Evolutionary conservation across 306 rosid species (phyloP).

Genomic region (Benincasa hispida): DNA sequence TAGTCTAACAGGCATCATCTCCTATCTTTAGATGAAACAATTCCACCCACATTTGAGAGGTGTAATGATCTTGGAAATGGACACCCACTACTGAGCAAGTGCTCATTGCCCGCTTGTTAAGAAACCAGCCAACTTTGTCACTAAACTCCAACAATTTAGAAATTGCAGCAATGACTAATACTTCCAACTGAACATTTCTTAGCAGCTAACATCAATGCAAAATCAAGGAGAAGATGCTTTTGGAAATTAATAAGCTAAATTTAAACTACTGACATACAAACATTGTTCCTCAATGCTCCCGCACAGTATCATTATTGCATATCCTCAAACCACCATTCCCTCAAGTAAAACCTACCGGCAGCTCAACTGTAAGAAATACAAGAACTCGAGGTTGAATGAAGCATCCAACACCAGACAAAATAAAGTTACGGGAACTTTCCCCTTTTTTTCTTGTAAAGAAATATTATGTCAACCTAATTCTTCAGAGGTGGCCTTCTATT

Average conservation of each 20-base stretch:
- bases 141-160: neutral
- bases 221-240: neutral
- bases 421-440: neutral
- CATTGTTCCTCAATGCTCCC: neutral
- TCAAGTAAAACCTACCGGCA: neutral
- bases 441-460: neutral
- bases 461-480: neutral
- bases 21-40: neutral
- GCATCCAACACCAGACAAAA: neutral
- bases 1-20: neutral
- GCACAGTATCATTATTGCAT: neutral
- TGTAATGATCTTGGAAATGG: neutral
- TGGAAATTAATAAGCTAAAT: neutral
- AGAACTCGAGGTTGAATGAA: neutral
- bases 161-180: neutral
- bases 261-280: neutral
- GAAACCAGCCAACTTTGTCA: neutral
- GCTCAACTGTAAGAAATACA: neutral
- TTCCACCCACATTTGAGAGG: neutral
- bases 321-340: neutral
- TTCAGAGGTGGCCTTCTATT: neutral
- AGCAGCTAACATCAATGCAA: neutral
- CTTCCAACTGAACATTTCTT: neutral
- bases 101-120: neutral
- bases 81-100: neutral